phyloP scores from a whole-genome alignment of 2,329 filamentous ascomycete species.

The Capronia epimyces region DNA sequence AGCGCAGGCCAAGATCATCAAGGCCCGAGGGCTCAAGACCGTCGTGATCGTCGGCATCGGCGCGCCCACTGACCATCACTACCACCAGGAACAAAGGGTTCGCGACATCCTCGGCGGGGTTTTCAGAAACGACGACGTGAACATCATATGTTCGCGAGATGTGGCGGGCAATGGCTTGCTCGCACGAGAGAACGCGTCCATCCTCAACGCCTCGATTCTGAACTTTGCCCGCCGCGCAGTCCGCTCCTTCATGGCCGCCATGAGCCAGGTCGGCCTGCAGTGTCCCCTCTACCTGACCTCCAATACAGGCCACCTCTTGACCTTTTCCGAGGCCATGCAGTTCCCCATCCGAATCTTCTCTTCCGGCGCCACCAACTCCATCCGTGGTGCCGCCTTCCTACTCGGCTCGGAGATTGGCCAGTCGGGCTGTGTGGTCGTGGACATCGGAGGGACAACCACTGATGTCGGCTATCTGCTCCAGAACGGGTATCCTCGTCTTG shows the following conservation, averaged over 20 bases:
- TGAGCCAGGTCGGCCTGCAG: constrained; percentile 45
- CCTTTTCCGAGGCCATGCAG: constrained; percentile 46
- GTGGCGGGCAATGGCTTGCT: constrained; percentile 43
- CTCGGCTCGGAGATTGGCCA: constrained; percentile 48
- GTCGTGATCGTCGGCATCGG: constrained; percentile 45
- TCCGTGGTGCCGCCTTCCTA: constrained; percentile 59
- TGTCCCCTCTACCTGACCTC: constrained; percentile 58
- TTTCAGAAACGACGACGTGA: constrained; percentile 33
- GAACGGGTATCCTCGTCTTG: constrained; percentile 59
- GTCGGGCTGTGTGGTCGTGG: constrained; percentile 51
- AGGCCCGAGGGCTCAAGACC: constrained; percentile 35
- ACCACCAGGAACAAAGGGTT: constrained; percentile 40
- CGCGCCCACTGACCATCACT: constrained; percentile 42
- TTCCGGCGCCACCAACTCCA: constrained; percentile 59
- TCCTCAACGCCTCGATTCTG: constrained; percentile 60
- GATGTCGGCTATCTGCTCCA: constrained; percentile 58
- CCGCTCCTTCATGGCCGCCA: constrained; percentile 50
- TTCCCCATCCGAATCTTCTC: constrained; percentile 59
- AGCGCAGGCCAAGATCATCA: constrained; percentile 42
- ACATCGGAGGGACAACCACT: constrained; percentile 62
- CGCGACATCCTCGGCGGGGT: constrained; percentile 37
- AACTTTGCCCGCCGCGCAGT: constrained; percentile 55
- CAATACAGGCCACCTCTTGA: constrained; percentile 58
- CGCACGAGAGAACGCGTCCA: constrained; percentile 60
- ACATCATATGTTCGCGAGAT: constrained; percentile 43